phyloP scores from a whole-genome alignment of 1,284 basidiomycete genomes.

The Coniferiporia weirii region DNA sequence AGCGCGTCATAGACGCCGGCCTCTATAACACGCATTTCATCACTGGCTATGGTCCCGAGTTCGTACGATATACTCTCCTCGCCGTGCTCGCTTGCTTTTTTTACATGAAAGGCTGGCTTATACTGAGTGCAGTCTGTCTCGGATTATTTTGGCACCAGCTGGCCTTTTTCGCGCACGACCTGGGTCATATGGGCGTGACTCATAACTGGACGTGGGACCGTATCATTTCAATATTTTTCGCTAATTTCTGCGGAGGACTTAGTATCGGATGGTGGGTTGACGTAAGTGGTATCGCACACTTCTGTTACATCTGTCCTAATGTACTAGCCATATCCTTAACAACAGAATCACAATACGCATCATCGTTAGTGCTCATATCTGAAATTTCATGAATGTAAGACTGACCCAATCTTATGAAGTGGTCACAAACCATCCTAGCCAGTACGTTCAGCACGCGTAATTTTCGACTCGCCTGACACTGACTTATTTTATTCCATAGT shows the following conservation, averaged over 20 bases:
- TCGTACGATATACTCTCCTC: slow-evolving; percentile 71
- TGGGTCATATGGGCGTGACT: slow-evolving; percentile 92
- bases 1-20: slow-evolving; percentile 71
- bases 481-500: slow-evolving; percentile 43
- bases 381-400: slow-evolving; percentile 16
- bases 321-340: slow-evolving; percentile 8
- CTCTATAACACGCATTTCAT: slow-evolving; percentile 82
- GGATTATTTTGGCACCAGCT: slow-evolving; percentile 95
- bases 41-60: slow-evolving; percentile 87
- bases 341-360: slow-evolving; percentile 94
- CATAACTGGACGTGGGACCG: slow-evolving; percentile 84
- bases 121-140: slow-evolving; percentile 71
- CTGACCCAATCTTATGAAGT: slow-evolving; percentile 42
- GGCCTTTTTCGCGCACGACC: slow-evolving; percentile 89
- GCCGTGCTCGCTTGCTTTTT: slow-evolving; percentile 54
- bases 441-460: slow-evolving; percentile 47
- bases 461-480: neutral
- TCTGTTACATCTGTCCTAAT: slow-evolving; percentile 12
- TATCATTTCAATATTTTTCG: slow-evolving; percentile 74
- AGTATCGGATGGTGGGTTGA: slow-evolving; percentile 98
- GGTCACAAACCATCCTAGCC: slow-evolving; percentile 95
- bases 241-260: slow-evolving; percentile 86
- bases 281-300: slow-evolving; percentile 44
- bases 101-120: slow-evolving; percentile 63
- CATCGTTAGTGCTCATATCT: slow-evolving; percentile 55